Conservation (phyloP, 1,139 yeast species). For the Candida mesenterica region DNA sequence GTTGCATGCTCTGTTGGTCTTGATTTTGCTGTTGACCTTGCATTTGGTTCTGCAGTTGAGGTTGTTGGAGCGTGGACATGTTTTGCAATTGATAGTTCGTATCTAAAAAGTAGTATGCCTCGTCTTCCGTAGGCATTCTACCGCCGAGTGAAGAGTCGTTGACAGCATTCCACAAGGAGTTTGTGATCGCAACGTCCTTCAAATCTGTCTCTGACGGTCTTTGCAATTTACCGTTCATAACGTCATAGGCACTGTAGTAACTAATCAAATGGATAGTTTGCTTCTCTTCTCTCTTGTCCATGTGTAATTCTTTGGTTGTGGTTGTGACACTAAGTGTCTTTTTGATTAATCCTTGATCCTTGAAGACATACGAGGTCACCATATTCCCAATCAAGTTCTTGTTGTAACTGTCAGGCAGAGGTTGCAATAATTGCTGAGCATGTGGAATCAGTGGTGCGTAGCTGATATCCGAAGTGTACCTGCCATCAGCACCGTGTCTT, state of each 20-base stretch:
- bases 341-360: conserved; percentile 75
- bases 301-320: conserved; percentile 33
- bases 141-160: conserved; percentile 63
- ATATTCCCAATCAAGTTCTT: conserved; percentile 18
- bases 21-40: conserved; percentile 13
- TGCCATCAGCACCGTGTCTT: too few relatives aligned
- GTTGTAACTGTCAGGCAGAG: conserved; percentile 3
- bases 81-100: conserved; percentile 45
- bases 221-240: conserved; percentile 51
- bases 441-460: conserved; percentile 11
- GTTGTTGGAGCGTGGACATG: conserved; percentile 30
- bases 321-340: conserved; percentile 71
- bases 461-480: not conserved
- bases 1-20: conserved; percentile 13
- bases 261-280: conserved; percentile 73
- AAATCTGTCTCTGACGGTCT: conserved; percentile 61
- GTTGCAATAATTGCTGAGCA: conserved; percentile 17
- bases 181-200: conserved; percentile 51
- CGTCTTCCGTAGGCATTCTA: conserved; percentile 50
- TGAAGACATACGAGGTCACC: conserved; percentile 62
- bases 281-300: conserved; percentile 27
- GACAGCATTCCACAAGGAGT: conserved; percentile 59
- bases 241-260: conserved; percentile 76
- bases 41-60: conserved; percentile 6
- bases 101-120: conserved; percentile 51